These are phyloP conservation scores for Vanrija pseudolonga DNA, from an alignment of 1,284 basidiomycete genomes.

Conservation along the genomic window DNA sequence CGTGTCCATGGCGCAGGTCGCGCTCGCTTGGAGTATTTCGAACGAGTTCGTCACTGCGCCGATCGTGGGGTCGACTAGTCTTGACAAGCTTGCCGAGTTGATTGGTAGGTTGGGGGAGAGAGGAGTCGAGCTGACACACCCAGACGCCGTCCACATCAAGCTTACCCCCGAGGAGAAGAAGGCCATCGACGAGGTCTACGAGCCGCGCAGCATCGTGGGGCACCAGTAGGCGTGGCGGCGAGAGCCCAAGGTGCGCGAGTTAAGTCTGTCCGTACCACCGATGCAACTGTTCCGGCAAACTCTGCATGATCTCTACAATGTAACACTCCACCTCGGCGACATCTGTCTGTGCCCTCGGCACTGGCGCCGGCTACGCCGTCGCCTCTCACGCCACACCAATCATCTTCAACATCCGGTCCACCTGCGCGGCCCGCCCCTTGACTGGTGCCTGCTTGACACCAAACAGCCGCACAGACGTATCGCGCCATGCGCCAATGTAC, in stretches of 20 bases:
- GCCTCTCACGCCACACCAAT: conserved; percentile 33
- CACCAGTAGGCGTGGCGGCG: too few species aligned
- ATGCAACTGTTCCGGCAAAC: too few species aligned
- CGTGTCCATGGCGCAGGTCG: conserved; percentile 59
- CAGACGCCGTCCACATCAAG: conserved; percentile 20
- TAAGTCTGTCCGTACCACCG: too few species aligned
- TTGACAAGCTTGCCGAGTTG: conserved; percentile 37
- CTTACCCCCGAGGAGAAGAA: conserved; percentile 57
- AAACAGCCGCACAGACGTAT: conserved; percentile 79
- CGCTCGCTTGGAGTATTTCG: conserved; percentile 55
- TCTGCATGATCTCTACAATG: too few species aligned
- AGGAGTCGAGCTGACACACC: not conserved
- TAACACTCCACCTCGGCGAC: too few species aligned
- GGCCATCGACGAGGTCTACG: conserved; percentile 54
- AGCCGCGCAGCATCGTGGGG: conserved; percentile 11
- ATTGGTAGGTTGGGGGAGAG: conserved; percentile 21
- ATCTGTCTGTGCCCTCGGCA: too few species aligned
- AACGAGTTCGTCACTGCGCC: conserved; percentile 38
- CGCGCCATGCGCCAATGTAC: conserved; percentile 78
- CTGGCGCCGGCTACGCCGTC: too few species aligned
- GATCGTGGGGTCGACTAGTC: conserved; percentile 40
- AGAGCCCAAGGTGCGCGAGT: too few species aligned
- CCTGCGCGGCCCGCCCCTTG: conserved; percentile 33
- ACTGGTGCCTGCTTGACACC: conserved; percentile 71
- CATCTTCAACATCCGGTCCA: conserved; percentile 44